phyloP scores from a whole-genome alignment of 495 filamentous ascomycete species.

The Elasticomyces elasticus region DNA sequence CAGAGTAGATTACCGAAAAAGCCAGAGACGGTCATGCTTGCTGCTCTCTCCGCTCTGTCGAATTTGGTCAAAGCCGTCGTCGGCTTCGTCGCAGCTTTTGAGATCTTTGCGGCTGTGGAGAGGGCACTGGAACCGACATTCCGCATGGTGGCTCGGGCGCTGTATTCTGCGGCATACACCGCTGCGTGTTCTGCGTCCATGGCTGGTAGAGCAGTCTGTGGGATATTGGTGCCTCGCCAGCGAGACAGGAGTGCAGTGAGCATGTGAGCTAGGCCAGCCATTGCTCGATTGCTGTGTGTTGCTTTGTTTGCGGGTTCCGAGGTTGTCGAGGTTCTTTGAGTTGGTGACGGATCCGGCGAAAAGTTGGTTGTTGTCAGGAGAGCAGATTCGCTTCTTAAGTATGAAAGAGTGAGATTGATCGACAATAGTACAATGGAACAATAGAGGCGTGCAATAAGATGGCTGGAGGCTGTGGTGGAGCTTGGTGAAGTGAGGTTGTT shows the following conservation, averaged over 20 bases:
- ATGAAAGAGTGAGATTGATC: not conserved
- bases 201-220: not conserved
- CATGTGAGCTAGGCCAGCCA: not conserved
- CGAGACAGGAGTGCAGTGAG: not conserved
- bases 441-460: too few species aligned
- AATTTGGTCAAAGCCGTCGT: not conserved
- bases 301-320: not conserved
- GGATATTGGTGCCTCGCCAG: not conserved
- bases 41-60: not conserved
- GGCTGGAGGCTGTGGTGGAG: too few species aligned
- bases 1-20: not conserved
- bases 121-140: not conserved
- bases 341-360: constrained; percentile 4
- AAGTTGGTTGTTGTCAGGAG: not conserved
- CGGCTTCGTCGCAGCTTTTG: not conserved
- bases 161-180: not conserved
- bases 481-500: too few species aligned
- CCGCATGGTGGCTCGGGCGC: not conserved
- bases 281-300: not conserved
- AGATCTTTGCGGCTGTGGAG: not conserved
- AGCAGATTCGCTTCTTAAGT: not conserved
- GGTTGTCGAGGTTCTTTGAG: constrained; percentile 3
- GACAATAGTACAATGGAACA: not conserved
- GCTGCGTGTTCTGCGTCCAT: not conserved
- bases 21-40: not conserved